Conservation (phyloP, 1,284 basidiomycete genomes). For the Ustilago cynodontis region DNA sequence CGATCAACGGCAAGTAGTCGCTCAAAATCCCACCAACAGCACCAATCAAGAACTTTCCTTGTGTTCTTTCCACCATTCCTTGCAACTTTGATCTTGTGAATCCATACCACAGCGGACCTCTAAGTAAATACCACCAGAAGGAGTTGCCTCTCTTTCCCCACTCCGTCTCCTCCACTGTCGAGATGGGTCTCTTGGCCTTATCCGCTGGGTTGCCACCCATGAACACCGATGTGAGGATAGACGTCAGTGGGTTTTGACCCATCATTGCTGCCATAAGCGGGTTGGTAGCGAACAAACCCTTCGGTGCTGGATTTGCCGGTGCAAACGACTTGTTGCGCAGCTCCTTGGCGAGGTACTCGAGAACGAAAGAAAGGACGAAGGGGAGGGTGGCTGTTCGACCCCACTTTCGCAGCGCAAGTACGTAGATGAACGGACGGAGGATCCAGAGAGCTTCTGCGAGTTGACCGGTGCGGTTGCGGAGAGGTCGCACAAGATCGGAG, state of each 20-base stretch:
- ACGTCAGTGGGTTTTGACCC: conserved; percentile 61
- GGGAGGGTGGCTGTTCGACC: conserved; percentile 54
- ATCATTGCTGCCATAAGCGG: conserved; percentile 60
- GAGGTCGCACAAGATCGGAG: conserved; percentile 60
- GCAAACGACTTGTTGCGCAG: conserved; percentile 52
- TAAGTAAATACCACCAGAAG: conserved; percentile 85
- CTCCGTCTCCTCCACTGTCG: conserved; percentile 73
- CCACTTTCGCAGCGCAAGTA: conserved; percentile 60
- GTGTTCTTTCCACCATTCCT: conserved; percentile 75
- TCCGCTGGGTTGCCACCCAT: conserved; percentile 42
- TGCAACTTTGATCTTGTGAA: conserved; percentile 84
- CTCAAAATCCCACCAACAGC: conserved; percentile 81
- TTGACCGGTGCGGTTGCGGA: conserved; percentile 41
- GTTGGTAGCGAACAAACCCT: conserved; percentile 34
- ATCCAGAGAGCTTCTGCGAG: conserved; percentile 60
- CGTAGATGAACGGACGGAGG: conserved; percentile 63
- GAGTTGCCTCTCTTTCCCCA: conserved; percentile 84
- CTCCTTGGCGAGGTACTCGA: conserved; percentile 59
- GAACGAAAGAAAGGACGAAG: conserved; percentile 55
- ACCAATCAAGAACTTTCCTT: conserved; percentile 79
- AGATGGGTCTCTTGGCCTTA: conserved; percentile 57
- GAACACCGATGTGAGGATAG: conserved; percentile 53
- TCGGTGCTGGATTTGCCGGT: conserved; percentile 8
- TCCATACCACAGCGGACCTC: conserved; percentile 87
- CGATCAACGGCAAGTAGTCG: conserved; percentile 92